Evolutionary conservation across 2,329 filamentous ascomycete species (phyloP).

Genomic region (Reticulascus tulasneorum): DNA sequence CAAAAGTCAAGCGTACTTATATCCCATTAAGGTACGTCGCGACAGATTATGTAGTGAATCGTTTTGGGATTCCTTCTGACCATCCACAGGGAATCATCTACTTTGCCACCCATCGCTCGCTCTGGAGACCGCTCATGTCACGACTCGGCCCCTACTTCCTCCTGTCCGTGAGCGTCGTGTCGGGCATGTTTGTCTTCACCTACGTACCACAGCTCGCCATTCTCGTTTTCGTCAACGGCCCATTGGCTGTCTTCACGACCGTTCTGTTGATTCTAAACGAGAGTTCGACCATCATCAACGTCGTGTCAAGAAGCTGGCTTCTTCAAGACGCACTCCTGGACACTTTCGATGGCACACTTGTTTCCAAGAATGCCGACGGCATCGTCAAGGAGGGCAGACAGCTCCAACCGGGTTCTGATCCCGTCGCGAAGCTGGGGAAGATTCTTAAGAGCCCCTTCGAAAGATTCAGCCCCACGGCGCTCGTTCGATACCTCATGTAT

Average conservation of each 20-base stretch:
- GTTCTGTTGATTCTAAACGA: constrained; percentile 63
- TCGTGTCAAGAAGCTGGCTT: constrained; percentile 64
- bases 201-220: constrained; percentile 82
- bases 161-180: constrained; percentile 68
- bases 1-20: constrained; percentile 66
- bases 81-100: constrained; percentile 53
- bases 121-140: constrained; percentile 57
- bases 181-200: constrained; percentile 81
- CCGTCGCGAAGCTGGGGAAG: constrained; percentile 54
- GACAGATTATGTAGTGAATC: constrained; percentile 2
- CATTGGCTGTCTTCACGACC: constrained; percentile 70
- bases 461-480: constrained; percentile 53
- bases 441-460: constrained; percentile 55
- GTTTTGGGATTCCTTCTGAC: constrained; percentile 11
- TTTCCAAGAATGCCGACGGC: constrained; percentile 45
- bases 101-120: constrained; percentile 48
- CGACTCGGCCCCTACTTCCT: constrained; percentile 58
- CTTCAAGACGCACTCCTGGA: constrained; percentile 81
- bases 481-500: constrained; percentile 79
- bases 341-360: constrained; percentile 75
- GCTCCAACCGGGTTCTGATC: constrained; percentile 58
- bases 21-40: constrained; percentile 65
- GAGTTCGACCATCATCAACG: constrained; percentile 54
- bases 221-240: constrained; percentile 80
- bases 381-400: constrained; percentile 74